A percentile compares a stretch with the other conserved stretches of the same genome.
phyloP scores from a whole-genome alignment of 2,329 filamentous ascomycete genomes.

The Aspergillus udagawae region DNA sequence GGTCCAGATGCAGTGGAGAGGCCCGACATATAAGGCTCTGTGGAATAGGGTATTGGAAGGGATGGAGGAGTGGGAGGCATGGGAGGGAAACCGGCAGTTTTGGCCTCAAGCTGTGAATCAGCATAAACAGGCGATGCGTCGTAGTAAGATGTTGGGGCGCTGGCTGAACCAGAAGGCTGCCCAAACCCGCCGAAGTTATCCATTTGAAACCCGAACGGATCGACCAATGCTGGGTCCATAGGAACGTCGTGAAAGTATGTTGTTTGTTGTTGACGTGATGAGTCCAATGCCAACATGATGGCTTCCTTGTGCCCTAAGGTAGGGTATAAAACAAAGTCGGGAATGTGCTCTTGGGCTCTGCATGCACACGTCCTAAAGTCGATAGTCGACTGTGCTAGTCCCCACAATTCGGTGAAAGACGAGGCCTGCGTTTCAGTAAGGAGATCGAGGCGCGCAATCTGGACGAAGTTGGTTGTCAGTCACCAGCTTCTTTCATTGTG shows the following conservation, averaged over 20 bases:
- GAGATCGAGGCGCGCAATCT: conserved; percentile 7
- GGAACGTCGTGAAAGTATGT: conserved; percentile 28
- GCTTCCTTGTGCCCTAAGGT: conserved; percentile 6
- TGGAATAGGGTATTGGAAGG: conserved; percentile 23
- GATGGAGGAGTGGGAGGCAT: conserved; percentile 33
- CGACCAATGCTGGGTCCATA: conserved; percentile 30
- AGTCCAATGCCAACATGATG: conserved; percentile 33
- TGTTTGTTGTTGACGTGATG: conserved; percentile 26
- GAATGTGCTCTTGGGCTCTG: conserved; percentile 13
- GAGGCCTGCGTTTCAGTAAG: conserved; percentile 3
- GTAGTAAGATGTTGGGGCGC: conserved; percentile 24
- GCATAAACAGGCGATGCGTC: conserved; percentile 23
- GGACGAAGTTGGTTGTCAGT: conserved; percentile 10
- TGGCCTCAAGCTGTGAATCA: conserved; percentile 23
- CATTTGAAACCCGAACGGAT: conserved; percentile 28
- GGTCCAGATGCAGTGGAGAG: conserved; percentile 59
- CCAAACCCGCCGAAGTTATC: conserved; percentile 22
- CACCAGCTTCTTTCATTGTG: conserved; percentile 2
- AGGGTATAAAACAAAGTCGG: conserved; percentile 20
- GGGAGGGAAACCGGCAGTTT: conserved; percentile 23
- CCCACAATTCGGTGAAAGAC: conserved; percentile 4
- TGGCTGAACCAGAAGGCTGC: conserved; percentile 19
- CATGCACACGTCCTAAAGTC: conserved; percentile 13
- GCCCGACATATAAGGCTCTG: conserved; percentile 50
- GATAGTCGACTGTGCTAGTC: conserved; percentile 2